These are phyloP conservation scores for Tolypocladium amazonense DNA, from an alignment of 2,329 filamentous ascomycete species.

Conservation along the genomic window DNA sequence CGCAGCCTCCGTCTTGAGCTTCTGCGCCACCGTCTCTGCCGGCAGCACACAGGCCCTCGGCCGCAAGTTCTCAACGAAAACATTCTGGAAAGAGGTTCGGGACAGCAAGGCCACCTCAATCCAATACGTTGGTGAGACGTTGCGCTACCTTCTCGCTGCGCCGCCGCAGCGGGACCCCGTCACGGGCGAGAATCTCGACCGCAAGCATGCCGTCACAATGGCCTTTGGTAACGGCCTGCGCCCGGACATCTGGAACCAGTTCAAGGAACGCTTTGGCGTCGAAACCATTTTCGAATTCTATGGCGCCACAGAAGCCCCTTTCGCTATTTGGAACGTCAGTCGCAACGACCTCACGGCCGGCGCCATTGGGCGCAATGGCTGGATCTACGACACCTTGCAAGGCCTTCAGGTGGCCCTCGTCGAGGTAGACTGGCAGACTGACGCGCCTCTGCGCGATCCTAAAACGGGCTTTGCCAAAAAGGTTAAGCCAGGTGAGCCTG, in stretches of 20 bases:
- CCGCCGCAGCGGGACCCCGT: conserved; percentile 49
- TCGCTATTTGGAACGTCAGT: conserved; percentile 61
- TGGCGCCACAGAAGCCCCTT: conserved; percentile 62
- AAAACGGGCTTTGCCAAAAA: conserved; percentile 57
- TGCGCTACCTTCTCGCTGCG: conserved; percentile 67
- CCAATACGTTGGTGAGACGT: conserved; percentile 83
- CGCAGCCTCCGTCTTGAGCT: conserved; percentile 62
- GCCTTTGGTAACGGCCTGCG: conserved; percentile 80
- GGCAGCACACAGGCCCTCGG: conserved; percentile 62
- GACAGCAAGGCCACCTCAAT: conserved; percentile 61
- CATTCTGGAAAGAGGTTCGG: conserved; percentile 70
- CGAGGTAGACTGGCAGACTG: conserved; percentile 59
- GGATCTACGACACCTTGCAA: conserved; percentile 45
- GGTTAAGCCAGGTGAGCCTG: conserved; percentile 50
- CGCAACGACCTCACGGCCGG: conserved; percentile 65
- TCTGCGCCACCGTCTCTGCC: conserved; percentile 46
- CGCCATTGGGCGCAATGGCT: conserved; percentile 65
- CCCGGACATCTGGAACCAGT: conserved; percentile 75
- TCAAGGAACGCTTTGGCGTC: conserved; percentile 73
- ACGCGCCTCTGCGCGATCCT: conserved; percentile 56
- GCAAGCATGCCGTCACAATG: conserved; percentile 58
- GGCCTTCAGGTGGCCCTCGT: conserved; percentile 46
- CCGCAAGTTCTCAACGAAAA: conserved; percentile 65
- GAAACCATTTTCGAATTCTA: conserved; percentile 71
- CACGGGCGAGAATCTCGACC: conserved; percentile 60